These are phyloP conservation scores for Acanthamoeba triangularis DNA, from an alignment of 208 protist species.

Conservation along the genomic window DNA sequence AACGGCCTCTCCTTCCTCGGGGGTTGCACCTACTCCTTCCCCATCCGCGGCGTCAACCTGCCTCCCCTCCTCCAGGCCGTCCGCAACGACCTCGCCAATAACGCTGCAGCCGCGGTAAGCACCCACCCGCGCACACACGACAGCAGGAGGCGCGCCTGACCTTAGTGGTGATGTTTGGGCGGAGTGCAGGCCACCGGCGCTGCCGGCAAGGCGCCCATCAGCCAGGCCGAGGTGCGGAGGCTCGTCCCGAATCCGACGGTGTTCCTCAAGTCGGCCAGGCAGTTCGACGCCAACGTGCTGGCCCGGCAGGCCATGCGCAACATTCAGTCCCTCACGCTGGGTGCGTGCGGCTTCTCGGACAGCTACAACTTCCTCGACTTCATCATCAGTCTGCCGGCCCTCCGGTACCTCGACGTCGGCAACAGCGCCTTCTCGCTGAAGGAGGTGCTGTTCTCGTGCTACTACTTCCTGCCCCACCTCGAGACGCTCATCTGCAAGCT, in stretches of 20 bases:
- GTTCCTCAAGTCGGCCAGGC: not conserved
- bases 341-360: not conserved
- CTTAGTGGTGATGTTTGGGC: too few species aligned
- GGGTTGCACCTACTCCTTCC: slow-evolving; percentile 15
- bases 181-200: too few species aligned
- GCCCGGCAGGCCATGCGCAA: slow-evolving; percentile 57
- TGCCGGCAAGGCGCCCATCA: not conserved
- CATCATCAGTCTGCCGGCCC: slow-evolving; percentile 31
- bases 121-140: too few species aligned
- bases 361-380: not conserved
- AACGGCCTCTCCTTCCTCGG: slow-evolving; percentile 41
- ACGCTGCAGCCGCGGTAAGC: not conserved
- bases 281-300: slow-evolving; percentile 6
- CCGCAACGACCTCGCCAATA: not conserved
- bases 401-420: not conserved
- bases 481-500: slow-evolving; percentile 43
- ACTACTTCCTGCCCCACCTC: slow-evolving; percentile 42
- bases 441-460: slow-evolving; percentile 46
- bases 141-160: too few species aligned
- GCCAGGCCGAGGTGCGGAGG: not conserved
- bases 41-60: not conserved
- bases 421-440: not conserved
- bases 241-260: not conserved
- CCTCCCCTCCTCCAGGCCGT: not conserved
- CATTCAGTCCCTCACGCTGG: slow-evolving; percentile 6